Base-by-base conservation (phyloP, 306 rosid species). In the Cyamopsis tetragonoloba region DNA sequence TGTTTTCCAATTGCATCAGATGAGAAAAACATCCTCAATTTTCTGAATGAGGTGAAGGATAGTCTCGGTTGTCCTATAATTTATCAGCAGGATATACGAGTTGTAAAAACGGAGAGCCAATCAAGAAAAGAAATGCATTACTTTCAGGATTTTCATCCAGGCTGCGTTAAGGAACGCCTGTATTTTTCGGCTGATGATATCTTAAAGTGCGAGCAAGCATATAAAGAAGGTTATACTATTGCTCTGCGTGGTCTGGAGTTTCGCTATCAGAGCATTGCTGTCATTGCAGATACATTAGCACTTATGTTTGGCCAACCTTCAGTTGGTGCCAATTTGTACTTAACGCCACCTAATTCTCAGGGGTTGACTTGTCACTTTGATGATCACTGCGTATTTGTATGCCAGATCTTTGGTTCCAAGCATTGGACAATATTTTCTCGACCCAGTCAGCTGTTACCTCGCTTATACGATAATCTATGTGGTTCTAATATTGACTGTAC, bases 301-400 rank as follows among this genome's bases (percentile, higher is more conserved):
- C 82, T 69, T 80, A 68, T 83, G 80, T 85, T 88, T 81, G 93
- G 96, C 46, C 96, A 88, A 51, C 97, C 96, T 72, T 91, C 97
- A 8, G 85, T 84, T 39, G 97, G 97, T 76, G 88, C 81, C 77
- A 88, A 91, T 83, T 81, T 88, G 89, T 88, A 91, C 83, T 80
- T 91, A 89, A 88, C 91, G 64, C 97, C 97, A 30, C 91, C 91
- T 61, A 66, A 84, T 77, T 86, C 97, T 62, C 96, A 88, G 75
- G 97, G 97, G 15, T 76, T 91, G 88, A 82, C 89, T 14, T 17
- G 95, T 60, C 96, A 91, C 77, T 78, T 68, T 38, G 96, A 88
- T 81, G 97, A 91, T 72, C 96, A 88, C 75, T 91, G 97, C 38
- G 91, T 91, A 61, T 86, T 88, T 81, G 87, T 88, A 28, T 88